Evolutionary conservation across 1,284 basidiomycete genomes (phyloP).

Genomic region (Phlebopus sp.): DNA sequence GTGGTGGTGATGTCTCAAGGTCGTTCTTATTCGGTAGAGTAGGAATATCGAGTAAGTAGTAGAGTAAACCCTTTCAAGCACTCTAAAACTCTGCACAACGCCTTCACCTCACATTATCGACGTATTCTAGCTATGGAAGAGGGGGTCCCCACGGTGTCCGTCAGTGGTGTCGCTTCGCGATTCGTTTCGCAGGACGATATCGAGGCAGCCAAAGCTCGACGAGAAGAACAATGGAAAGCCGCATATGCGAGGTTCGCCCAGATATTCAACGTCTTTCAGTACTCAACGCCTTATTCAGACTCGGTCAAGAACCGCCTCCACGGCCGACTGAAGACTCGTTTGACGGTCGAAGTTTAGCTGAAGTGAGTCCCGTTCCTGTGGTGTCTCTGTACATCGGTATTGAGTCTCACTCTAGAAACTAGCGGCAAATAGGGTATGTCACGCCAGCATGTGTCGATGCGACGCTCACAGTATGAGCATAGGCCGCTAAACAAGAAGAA

Average conservation of each 20-base stretch:
- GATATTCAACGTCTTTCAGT: neutral
- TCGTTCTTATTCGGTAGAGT: no score
- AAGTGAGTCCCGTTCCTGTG: slow-evolving; percentile 52
- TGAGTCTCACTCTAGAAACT: slow-evolving; percentile 64
- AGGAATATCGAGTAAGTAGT: no score
- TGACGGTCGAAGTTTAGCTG: slow-evolving; percentile 87
- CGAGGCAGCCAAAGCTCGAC: slow-evolving; percentile 70
- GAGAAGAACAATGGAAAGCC: slow-evolving; percentile 89
- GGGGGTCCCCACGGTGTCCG: slow-evolving; percentile 60
- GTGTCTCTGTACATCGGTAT: slow-evolving; percentile 22
- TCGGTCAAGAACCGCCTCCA: slow-evolving; percentile 87
- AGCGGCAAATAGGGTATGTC: slow-evolving; percentile 72
- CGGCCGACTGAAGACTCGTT: slow-evolving; percentile 72
- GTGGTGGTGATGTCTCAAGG: no score
- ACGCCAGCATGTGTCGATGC: slow-evolving; percentile 8
- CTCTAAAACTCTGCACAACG: neutral
- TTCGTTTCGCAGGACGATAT: slow-evolving; percentile 80
- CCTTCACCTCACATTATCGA: neutral
- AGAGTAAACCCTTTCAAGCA: no score
- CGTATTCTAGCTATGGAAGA: slow-evolving; percentile 40
- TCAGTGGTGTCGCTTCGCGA: slow-evolving; percentile 68
- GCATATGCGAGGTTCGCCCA: slow-evolving; percentile 78
- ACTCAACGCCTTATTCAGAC: slow-evolving; percentile 38
- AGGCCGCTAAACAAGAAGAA: slow-evolving; percentile 90
- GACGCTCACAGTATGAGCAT: slow-evolving; percentile 23